These are phyloP conservation scores for Cercospora zeae-maydis DNA, from an alignment of 2,329 filamentous ascomycete species.

Conservation along the genomic window DNA sequence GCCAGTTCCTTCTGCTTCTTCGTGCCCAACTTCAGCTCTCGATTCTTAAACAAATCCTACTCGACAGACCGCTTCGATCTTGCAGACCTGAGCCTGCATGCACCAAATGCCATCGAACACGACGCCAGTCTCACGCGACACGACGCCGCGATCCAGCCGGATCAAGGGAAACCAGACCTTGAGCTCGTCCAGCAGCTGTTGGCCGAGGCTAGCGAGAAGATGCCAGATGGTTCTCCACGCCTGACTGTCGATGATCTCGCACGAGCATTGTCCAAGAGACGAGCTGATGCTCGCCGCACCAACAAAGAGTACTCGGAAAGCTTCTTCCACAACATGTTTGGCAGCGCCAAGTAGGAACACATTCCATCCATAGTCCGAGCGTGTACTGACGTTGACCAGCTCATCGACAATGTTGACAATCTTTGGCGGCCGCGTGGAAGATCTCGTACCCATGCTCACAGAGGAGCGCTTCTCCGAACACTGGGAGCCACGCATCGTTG, in stretches of 20 bases:
- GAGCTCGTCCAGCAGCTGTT: conserved; percentile 38
- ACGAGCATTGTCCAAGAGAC: conserved; percentile 34
- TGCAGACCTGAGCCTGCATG: conserved; percentile 28
- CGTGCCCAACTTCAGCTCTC: conserved; percentile 29
- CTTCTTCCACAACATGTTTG: conserved; percentile 41
- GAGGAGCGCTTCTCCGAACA: conserved; percentile 43
- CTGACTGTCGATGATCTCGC: conserved; percentile 41
- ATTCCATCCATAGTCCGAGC: background rate
- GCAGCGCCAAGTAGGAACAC: conserved; percentile 34
- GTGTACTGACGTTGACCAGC: conserved; percentile 25
- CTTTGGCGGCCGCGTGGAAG: conserved; percentile 39
- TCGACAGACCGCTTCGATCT: conserved; percentile 30
- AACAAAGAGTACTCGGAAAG: conserved; percentile 37
- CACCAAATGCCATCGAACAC: conserved; percentile 30
- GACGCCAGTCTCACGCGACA: conserved; percentile 34
- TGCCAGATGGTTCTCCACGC: conserved; percentile 31
- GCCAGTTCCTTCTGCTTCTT: conserved; percentile 32
- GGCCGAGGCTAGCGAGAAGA: conserved; percentile 37
- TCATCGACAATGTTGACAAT: conserved; percentile 45
- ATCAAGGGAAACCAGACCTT: conserved; percentile 40
- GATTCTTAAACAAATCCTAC: conserved; percentile 31
- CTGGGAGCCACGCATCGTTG: conserved; percentile 41
- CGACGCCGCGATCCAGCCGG: conserved; percentile 37
- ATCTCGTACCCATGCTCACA: conserved; percentile 41
- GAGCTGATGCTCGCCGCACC: conserved; percentile 36